A percentile compares a stretch with the other conserved stretches of the same genome.
These are phyloP conservation scores for Coffea canephora DNA, from an alignment of 257 asterid genomes.

Conservation along the genomic window DNA sequence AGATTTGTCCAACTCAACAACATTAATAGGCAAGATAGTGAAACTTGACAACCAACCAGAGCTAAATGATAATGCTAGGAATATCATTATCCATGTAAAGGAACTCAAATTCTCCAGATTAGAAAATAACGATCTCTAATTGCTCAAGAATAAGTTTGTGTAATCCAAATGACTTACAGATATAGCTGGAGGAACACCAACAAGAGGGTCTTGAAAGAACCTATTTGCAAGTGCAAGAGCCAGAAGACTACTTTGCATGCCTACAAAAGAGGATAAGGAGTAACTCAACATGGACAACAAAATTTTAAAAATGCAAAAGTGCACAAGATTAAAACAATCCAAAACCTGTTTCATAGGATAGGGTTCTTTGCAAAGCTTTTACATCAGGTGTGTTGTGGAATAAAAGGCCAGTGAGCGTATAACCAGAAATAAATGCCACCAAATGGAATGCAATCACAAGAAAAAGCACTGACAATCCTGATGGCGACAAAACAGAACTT, in stretches of 20 bases:
- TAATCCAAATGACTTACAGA: slow-evolving; percentile 55
- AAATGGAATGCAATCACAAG: slow-evolving; percentile 80
- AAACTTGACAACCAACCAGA: background rate
- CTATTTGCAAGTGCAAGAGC: slow-evolving; percentile 94
- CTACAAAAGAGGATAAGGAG: slow-evolving; percentile 30
- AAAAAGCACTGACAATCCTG: slow-evolving; percentile 79
- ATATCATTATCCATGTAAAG: background rate
- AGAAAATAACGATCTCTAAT: background rate
- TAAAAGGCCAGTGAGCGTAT: slow-evolving; percentile 52
- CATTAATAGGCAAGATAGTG: background rate
- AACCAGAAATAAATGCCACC: slow-evolving; percentile 76
- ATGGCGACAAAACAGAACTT: slow-evolving; percentile 62
- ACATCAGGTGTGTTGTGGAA: slow-evolving; percentile 63
- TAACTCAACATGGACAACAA: background rate
- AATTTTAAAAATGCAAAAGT: background rate
- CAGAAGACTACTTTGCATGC: slow-evolving; percentile 99
- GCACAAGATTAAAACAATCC: background rate
- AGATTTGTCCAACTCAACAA: background rate
- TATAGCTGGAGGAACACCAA: slow-evolving; percentile 91
- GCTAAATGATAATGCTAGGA: background rate
- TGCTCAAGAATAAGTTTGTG: background rate
- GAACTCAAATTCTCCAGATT: background rate
- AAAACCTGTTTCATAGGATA: slow-evolving; percentile 90
- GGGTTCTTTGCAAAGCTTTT: slow-evolving; percentile 86
- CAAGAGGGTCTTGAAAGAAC: slow-evolving; percentile 88